Evolutionary conservation across 805 yeast species (phyloP).

Genomic region (Starmerella khaoyaiensis): DNA sequence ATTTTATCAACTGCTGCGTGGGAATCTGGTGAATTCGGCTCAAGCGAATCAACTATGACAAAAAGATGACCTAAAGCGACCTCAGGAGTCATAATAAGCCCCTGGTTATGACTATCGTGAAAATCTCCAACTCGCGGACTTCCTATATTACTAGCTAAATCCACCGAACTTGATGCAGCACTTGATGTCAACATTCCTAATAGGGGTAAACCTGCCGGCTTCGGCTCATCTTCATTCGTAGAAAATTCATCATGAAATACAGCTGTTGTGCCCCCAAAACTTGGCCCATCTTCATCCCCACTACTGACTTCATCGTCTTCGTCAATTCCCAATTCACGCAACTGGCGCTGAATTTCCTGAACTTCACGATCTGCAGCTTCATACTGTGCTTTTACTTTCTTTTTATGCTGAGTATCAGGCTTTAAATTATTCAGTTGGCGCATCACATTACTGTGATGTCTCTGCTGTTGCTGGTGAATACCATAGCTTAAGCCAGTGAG

Average conservation of each 20-base stretch:
- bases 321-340: slow-evolving; percentile 38
- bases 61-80: slow-evolving; percentile 3
- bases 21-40: slow-evolving; percentile 9
- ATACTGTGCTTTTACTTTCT: slow-evolving; percentile 17
- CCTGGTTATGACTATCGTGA: background rate
- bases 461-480: slow-evolving; percentile 5
- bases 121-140: background rate
- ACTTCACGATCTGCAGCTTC: slow-evolving; percentile 18
- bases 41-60: slow-evolving; percentile 12
- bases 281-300: slow-evolving; percentile 14
- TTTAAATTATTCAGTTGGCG: background rate
- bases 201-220: background rate
- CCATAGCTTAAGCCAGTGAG: slow-evolving; percentile 23
- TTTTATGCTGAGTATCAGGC: slow-evolving; percentile 8
- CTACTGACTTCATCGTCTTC: slow-evolving; percentile 30
- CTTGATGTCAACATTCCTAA: slow-evolving; percentile 5
- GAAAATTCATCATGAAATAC: slow-evolving; percentile 5
- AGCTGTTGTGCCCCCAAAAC: slow-evolving; percentile 4
- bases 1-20: slow-evolving; percentile 10
- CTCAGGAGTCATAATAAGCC: background rate
- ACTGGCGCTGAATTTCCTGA: slow-evolving; percentile 11
- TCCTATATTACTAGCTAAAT: background rate
- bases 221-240: slow-evolving; percentile 3
- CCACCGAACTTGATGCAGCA: slow-evolving; percentile 14
- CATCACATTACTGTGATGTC: slow-evolving; percentile 2